These are phyloP conservation scores for Penicillium maclennaniae DNA, from an alignment of 495 filamentous ascomycete genomes.

Conservation along the genomic window DNA sequence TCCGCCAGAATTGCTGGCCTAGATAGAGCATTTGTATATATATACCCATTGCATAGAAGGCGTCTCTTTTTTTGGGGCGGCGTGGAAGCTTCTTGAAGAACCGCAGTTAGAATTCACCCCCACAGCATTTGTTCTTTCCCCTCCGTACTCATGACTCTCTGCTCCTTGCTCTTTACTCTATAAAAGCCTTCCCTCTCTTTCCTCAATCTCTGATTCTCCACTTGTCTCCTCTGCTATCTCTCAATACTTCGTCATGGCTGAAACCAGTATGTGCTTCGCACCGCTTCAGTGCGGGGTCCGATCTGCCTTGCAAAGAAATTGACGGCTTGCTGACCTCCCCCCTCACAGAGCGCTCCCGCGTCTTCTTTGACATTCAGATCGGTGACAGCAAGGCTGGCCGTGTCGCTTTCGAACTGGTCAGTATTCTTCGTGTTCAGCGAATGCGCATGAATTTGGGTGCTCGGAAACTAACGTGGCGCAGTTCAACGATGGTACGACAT, in stretches of 20 bases:
- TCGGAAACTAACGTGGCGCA: conserved; percentile 22
- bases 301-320: conserved; percentile 14
- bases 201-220: conserved; percentile 4
- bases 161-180: conserved; percentile 1
- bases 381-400: conserved; percentile 67
- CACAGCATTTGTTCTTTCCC: conserved; percentile 7
- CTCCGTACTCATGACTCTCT: conserved; percentile 5
- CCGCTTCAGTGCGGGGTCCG: conserved; percentile 31
- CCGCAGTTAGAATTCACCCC: conserved; percentile 12
- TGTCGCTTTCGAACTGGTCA: conserved; percentile 75
- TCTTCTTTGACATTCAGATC: conserved; percentile 88
- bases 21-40: conserved; percentile 11
- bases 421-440: conserved; percentile 22
- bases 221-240: conserved; percentile 1
- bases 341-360: conserved; percentile 56
- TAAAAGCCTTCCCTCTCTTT: conserved; percentile 5
- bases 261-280: conserved; percentile 31
- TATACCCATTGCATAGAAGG: conserved; percentile 13
- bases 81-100: conserved; percentile 49
- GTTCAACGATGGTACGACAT: conserved; percentile 67
- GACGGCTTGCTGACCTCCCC: conserved; percentile 15
- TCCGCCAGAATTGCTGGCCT: conserved; percentile 40
- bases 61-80: conserved; percentile 5
- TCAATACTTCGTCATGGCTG: conserved; percentile 31
- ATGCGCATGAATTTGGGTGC: neutral